Percentiles rank a stretch among this genome's conserved stretches.
phyloP scores from a whole-genome alignment of 305 asterid species.

The Fraxinus baroniana region DNA sequence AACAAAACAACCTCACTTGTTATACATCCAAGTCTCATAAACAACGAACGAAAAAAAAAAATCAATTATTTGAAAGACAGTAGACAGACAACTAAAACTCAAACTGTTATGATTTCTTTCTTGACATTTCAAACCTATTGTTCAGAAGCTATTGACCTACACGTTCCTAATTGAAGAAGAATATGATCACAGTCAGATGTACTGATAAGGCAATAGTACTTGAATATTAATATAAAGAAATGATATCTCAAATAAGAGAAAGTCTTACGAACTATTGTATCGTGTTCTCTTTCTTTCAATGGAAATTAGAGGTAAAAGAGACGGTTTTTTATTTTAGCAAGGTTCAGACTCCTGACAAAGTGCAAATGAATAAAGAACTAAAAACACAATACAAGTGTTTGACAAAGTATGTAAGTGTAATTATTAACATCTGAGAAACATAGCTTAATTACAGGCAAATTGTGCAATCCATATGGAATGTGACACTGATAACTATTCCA shows the following conservation, averaged over 20 bases:
- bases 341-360: constrained; percentile 7
- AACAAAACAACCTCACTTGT: constrained; percentile 2
- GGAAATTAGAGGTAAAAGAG: background rate
- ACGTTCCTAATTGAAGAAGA: constrained; percentile 3
- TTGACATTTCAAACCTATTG: background rate
- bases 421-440: constrained; percentile 12
- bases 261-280: background rate
- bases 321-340: background rate
- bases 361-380: constrained; percentile 7
- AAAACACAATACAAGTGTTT: constrained; percentile 5
- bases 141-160: background rate
- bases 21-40: constrained; percentile 12
- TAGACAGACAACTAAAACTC: background rate
- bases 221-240: background rate
- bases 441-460: constrained; percentile 20
- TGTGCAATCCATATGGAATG: background rate
- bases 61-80: background rate
- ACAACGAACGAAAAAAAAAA: background rate
- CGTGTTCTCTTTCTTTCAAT: background rate
- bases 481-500: background rate
- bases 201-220: background rate
- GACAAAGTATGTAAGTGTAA: background rate
- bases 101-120: background rate
- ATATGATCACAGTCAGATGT: constrained; percentile 6
- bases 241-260: background rate